Conservation (phyloP, 495 filamentous ascomycete species). For the Jackrogersella multiformis region DNA sequence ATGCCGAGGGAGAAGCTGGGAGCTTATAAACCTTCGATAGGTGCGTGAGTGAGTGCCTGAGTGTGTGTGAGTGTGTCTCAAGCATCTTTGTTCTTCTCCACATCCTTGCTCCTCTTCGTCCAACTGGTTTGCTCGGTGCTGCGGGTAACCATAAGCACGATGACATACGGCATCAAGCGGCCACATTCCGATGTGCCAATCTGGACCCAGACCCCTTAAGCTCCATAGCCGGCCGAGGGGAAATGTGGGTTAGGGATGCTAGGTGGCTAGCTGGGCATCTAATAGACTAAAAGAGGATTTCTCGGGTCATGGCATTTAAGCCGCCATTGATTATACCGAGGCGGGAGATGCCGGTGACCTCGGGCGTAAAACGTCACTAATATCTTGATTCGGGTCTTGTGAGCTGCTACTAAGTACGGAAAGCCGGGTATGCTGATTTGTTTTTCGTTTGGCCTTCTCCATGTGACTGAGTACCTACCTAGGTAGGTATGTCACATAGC, state of each 20-base stretch:
- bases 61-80: background rate
- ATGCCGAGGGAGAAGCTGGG: slow-evolving; percentile 33
- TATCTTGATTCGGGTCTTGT: slow-evolving; percentile 24
- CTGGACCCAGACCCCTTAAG: slow-evolving; percentile 26
- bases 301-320: slow-evolving; percentile 41
- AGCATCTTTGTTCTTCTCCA: slow-evolving; percentile 18
- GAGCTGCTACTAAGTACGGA: slow-evolving; percentile 3
- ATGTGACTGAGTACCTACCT: slow-evolving; percentile 11
- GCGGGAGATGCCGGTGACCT: slow-evolving; percentile 46
- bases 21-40: slow-evolving; percentile 28
- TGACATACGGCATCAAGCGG: slow-evolving; percentile 38
- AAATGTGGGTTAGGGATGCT: slow-evolving; percentile 32
- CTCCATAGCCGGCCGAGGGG: slow-evolving; percentile 39
- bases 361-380: slow-evolving; percentile 33
- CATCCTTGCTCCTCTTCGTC: slow-evolving; percentile 11
- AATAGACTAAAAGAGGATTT: slow-evolving; percentile 48
- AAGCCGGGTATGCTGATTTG: slow-evolving; percentile 11
- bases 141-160: slow-evolving; percentile 37
- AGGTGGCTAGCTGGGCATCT: background rate
- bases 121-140: slow-evolving; percentile 35
- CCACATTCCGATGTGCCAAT: slow-evolving; percentile 23
- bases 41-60: background rate
- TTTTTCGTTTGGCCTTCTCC: slow-evolving; percentile 21
- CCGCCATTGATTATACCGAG: slow-evolving; percentile 39
- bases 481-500: background rate